These are phyloP conservation scores for Myrica gale DNA, from an alignment of 306 rosid genomes.

Conservation along the genomic window DNA sequence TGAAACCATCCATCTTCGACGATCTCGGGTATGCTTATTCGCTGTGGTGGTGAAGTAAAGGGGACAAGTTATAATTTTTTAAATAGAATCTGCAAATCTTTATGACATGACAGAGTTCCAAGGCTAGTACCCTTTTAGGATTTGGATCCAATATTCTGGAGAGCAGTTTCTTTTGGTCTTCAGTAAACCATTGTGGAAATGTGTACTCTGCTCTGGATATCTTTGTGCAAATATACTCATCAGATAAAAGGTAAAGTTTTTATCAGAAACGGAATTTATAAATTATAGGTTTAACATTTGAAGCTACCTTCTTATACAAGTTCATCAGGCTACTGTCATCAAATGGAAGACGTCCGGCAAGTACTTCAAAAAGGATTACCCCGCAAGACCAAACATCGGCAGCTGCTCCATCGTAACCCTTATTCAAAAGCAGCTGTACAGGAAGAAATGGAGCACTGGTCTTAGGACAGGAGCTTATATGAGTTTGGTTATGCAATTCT, in stretches of 20 bases:
- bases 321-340: conserved; percentile 56
- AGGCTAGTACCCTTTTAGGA: conserved; percentile 48
- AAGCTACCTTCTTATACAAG: conserved; percentile 62
- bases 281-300: conserved; percentile 8
- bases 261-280: conserved; percentile 4
- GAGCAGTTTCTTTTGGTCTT: conserved; percentile 55
- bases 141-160: conserved; percentile 57
- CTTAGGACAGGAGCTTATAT: not conserved
- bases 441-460: conserved; percentile 1
- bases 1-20: conserved; percentile 69
- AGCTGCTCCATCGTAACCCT: conserved; percentile 71
- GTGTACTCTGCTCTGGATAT: conserved; percentile 60
- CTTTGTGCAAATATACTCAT: conserved; percentile 35
- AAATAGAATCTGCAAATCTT: conserved; percentile 4
- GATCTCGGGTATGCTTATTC: conserved; percentile 56
- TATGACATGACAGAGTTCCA: not conserved
- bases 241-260: conserved; percentile 25
- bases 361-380: conserved; percentile 71
- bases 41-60: conserved; percentile 36
- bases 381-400: conserved; percentile 95
- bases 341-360: conserved; percentile 74
- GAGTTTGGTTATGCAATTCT: not conserved
- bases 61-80: conserved; percentile 3
- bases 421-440: conserved; percentile 51
- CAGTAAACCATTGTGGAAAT: conserved; percentile 66